Base-by-base conservation (phyloP, 441 rosid genomes). In the Erodium moschatum region DNA sequence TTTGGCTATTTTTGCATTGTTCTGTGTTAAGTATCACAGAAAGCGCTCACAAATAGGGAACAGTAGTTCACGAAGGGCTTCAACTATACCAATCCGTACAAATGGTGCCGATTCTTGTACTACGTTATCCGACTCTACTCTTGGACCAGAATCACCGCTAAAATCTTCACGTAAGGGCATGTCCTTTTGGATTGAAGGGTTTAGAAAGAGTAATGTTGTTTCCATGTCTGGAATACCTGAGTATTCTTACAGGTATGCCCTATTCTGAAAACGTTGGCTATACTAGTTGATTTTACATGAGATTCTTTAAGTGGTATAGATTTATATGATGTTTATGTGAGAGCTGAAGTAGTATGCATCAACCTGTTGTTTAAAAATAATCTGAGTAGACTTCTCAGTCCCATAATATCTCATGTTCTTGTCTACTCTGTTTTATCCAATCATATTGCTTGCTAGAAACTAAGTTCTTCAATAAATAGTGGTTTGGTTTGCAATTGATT, bases 201-300 rank as follows among this genome's bases (percentile, higher is more conserved):
- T 87, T 75, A 89, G 70, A 84, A 85, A 70, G 81, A 85, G 78
- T 69, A 81, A 74, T 68, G 81, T 80, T 16, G 83, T 89, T 68
- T 81, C 97, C 64, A 76, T 84, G 20, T 91, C 97, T 76, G 97
- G 99, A 77, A 89, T 94, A 80, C 94, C 90, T 0, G 97, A 87
- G 80, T 91, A 91, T 79, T 83, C 92, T 71, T 94, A 84, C 82
- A 94, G 82, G 99, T 94, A 84, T 73, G 89, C 65, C 64, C 61
- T 54, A 15, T 70, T 62, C 67, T 54, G 74, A 21, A 29, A 69
- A 69, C 46, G 11, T 68, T 40, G 60, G 15, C 48, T 52, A 5
- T 54, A n/a, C 12, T 2, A 52, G 64, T 63, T 69, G 67, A 54
- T 73, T 70, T 72, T 69, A 9, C 64, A 42, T 71, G 33, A 54